Evolutionary conservation across 2,329 filamentous ascomycete species (phyloP).

Genomic region (Botrytis cinerea): DNA sequence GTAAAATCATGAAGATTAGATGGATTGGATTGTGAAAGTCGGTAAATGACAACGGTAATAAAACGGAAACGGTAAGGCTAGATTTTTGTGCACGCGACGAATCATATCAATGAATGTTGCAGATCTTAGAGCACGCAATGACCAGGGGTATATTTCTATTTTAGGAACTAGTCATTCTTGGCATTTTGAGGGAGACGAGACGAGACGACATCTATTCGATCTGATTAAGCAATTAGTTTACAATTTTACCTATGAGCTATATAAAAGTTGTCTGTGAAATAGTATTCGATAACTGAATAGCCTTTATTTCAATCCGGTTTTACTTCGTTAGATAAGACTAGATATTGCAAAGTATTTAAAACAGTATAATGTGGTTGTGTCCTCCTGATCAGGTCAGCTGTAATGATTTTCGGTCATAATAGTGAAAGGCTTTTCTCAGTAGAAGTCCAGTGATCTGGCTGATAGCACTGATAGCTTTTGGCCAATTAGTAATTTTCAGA

Average conservation of each 20-base stretch:
- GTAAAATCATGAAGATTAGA: not conserved
- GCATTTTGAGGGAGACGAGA: not conserved
- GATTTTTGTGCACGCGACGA: not conserved
- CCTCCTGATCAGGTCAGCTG: not conserved
- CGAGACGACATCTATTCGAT: not conserved
- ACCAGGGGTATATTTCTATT: not conserved
- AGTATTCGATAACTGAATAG: not conserved
- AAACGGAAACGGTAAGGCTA: constrained; percentile 4
- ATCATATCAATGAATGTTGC: not conserved
- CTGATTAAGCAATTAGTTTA: not conserved
- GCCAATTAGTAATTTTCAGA: not conserved
- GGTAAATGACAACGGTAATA: not conserved
- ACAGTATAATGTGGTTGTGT: not conserved
- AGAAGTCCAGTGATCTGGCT: not conserved
- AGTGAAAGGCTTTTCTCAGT: not conserved
- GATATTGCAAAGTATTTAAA: not conserved
- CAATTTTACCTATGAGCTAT: not conserved
- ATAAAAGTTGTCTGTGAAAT: not conserved
- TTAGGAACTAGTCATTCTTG: not conserved
- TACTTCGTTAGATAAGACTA: not conserved
- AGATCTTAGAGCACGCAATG: not conserved
- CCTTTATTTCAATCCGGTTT: not conserved
- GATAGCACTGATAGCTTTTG: not conserved
- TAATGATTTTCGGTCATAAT: not conserved
- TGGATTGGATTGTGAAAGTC: not conserved